Evolutionary conservation across 768 basidiomycete species (phyloP).

Genomic region (Ramaria rubella): DNA sequence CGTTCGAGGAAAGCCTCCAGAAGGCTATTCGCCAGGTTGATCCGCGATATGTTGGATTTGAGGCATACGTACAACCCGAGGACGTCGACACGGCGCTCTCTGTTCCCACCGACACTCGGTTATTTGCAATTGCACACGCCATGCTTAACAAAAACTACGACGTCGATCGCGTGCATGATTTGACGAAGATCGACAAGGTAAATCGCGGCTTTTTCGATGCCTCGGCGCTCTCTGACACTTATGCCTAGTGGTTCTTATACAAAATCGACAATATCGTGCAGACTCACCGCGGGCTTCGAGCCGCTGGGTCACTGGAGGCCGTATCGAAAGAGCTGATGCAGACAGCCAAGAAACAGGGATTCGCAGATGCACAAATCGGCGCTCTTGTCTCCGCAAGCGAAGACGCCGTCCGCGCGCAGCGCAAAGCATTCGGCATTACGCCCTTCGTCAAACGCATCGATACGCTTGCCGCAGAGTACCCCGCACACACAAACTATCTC

Average conservation of each 20-base stretch:
- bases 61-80: constrained; percentile 85
- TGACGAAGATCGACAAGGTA: constrained; percentile 98
- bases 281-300: constrained; percentile 70
- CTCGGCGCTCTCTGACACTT: background rate
- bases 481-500: constrained; percentile 97
- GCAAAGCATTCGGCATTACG: constrained; percentile 82
- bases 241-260: constrained; percentile 85
- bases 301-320: constrained; percentile 59
- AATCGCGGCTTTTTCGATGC: constrained; percentile 8
- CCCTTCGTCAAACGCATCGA: constrained; percentile 99
- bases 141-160: constrained; percentile 92
- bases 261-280: constrained; percentile 98
- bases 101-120: constrained; percentile 87
- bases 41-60: constrained; percentile 94
- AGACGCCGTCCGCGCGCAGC: constrained; percentile 70
- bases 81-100: constrained; percentile 75
- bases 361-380: constrained; percentile 89
- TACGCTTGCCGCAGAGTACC: constrained; percentile 97
- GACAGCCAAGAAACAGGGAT: constrained; percentile 90
- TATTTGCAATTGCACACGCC: constrained; percentile 96
- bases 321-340: constrained; percentile 73
- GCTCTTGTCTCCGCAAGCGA: constrained; percentile 70
- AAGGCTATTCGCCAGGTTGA: constrained; percentile 98
- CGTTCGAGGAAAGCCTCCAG: constrained; percentile 96
- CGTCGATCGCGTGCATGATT: constrained; percentile 82